Percentiles rank a stretch among this genome's conserved stretches.
phyloP scores from a whole-genome alignment of 2,329 filamentous ascomycete species.

The Coleophoma eucalyptorum region DNA sequence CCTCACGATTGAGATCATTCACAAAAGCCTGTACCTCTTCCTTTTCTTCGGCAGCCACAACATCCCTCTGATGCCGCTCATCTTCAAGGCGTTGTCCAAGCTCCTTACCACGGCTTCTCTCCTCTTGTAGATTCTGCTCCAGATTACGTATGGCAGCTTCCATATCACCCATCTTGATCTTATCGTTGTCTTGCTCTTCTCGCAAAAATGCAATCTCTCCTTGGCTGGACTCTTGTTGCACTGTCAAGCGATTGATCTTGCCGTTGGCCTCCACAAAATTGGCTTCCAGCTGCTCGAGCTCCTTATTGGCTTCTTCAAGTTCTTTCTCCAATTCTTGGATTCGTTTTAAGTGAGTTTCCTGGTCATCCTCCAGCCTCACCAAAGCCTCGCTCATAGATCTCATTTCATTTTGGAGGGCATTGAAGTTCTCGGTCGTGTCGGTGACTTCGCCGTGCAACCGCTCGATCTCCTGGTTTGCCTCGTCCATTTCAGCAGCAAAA shows the following conservation, averaged over 20 bases:
- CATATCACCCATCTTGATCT: conserved; percentile 94
- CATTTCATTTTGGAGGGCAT: conserved; percentile 91
- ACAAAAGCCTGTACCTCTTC: conserved; percentile 92
- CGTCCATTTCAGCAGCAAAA: conserved; percentile 68
- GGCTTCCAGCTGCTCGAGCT: conserved; percentile 81
- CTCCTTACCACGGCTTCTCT: conserved; percentile 72
- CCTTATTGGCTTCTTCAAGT: conserved; percentile 76
- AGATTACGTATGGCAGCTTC: conserved; percentile 77
- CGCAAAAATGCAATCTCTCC: conserved; percentile 91
- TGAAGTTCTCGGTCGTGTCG: conserved; percentile 80
- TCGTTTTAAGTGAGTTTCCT: conserved; percentile 70
- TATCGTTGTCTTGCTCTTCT: conserved; percentile 95
- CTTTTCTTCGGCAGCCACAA: conserved; percentile 84
- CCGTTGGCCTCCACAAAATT: conserved; percentile 80
- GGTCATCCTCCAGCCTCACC: conserved; percentile 84
- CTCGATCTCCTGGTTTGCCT: conserved; percentile 67
- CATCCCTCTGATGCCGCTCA: conserved; percentile 82
- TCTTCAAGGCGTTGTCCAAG: conserved; percentile 71
- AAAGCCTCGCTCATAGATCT: conserved; percentile 84
- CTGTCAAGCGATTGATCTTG: conserved; percentile 81
- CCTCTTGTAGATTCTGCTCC: conserved; percentile 78
- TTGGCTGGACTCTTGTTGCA: conserved; percentile 90
- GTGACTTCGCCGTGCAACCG: conserved; percentile 68
- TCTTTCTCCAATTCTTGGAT: conserved; percentile 83
- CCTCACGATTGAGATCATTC: conserved; percentile 86